Conservation (phyloP, 495 filamentous ascomycete genomes). For the Sphaerosporella brunnea region DNA sequence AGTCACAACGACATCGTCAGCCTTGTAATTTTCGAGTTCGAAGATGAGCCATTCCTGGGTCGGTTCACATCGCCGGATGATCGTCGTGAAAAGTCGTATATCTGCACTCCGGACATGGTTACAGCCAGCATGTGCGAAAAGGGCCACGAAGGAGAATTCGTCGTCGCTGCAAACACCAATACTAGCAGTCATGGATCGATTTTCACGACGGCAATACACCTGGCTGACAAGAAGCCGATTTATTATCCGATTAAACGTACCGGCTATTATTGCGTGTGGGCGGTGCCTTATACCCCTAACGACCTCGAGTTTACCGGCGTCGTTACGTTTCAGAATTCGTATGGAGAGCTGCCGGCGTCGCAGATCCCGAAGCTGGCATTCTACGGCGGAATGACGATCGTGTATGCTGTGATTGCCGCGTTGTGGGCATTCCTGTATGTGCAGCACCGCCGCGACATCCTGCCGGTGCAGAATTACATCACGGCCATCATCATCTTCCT, state of each 20-base stretch:
- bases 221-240: conserved; percentile 54
- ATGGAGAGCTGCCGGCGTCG: conserved; percentile 82
- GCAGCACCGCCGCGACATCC: conserved; percentile 81
- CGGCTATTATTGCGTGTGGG: conserved; percentile 89
- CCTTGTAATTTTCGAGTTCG: conserved; percentile 88
- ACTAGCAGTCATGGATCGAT: conserved; percentile 51
- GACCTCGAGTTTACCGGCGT: conserved; percentile 52
- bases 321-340: conserved; percentile 86
- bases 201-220: conserved; percentile 58
- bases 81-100: conserved; percentile 40
- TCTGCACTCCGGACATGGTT: conserved; percentile 56
- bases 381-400: conserved; percentile 85
- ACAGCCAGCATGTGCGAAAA: conserved; percentile 49
- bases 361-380: conserved; percentile 97
- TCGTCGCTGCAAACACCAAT: conserved; percentile 56
- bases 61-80: not conserved
- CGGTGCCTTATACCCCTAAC: conserved; percentile 43
- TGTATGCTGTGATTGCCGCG: conserved; percentile 59
- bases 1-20: conserved; percentile 55
- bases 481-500: conserved; percentile 93
- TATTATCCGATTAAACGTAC: conserved; percentile 72
- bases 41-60: conserved; percentile 57
- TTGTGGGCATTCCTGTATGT: conserved; percentile 95
- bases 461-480: conserved; percentile 98
- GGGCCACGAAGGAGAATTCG: conserved; percentile 66